Evolutionary conservation across 306 rosid genomes (phyloP).

Genomic region (Benincasa hispida): DNA sequence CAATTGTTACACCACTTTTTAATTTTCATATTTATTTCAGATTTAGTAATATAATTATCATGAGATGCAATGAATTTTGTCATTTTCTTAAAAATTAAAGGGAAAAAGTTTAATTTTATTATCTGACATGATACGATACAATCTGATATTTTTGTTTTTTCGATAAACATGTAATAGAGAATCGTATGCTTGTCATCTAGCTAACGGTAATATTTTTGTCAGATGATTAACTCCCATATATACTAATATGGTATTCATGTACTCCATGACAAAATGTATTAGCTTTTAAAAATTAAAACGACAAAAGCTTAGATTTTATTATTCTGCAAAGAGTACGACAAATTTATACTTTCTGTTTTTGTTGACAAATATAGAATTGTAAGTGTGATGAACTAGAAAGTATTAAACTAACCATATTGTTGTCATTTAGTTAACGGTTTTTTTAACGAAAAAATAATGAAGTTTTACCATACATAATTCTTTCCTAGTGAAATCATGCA

Average conservation of each 20-base stretch:
- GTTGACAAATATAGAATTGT: neutral
- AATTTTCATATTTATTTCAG: neutral
- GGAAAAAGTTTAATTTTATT: neutral
- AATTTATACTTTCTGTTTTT: neutral
- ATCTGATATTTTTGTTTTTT: too few relatives aligned
- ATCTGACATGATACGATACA: too few relatives aligned
- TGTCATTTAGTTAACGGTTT: neutral
- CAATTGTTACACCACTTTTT: neutral
- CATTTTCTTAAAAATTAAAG: neutral
- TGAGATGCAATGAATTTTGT: neutral
- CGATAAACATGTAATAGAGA: neutral
- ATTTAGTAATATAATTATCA: neutral
- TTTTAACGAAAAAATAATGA: neutral
- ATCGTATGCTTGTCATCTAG: too few relatives aligned
- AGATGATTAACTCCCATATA: neutral
- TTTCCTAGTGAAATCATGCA: neutral
- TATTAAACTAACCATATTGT: neutral
- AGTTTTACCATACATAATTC: neutral
- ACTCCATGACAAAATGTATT: neutral
- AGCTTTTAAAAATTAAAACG: neutral
- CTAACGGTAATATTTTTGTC: neutral
- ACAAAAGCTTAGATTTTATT: neutral
- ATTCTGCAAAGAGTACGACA: too few relatives aligned
- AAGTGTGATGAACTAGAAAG: neutral
- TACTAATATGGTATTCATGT: neutral